phyloP scores from a whole-genome alignment of 352 stramenopile species.

The Hyaloperonospora brassicae region DNA sequence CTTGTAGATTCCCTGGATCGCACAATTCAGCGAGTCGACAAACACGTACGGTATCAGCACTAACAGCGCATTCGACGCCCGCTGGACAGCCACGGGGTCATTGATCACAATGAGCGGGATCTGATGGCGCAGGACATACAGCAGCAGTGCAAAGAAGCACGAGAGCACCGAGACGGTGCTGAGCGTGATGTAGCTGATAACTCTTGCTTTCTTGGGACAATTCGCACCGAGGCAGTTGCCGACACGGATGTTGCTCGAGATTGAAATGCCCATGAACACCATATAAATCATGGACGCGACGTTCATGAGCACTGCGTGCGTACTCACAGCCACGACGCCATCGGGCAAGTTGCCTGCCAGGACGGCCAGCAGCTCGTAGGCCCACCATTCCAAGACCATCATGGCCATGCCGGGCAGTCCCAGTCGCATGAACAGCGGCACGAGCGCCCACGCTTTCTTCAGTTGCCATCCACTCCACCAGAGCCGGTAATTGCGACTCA shows the following conservation, averaged over 20 bases:
- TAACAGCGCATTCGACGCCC: constrained; percentile 43
- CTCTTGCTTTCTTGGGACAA: constrained; percentile 47
- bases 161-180: constrained; percentile 34
- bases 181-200: constrained; percentile 46
- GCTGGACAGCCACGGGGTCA: constrained; percentile 37
- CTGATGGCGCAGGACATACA: constrained; percentile 37
- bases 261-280: constrained; percentile 55
- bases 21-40: constrained; percentile 65
- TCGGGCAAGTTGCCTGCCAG: constrained; percentile 60
- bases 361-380: constrained; percentile 64
- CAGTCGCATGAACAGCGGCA: constrained; percentile 46
- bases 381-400: constrained; percentile 74
- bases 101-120: constrained; percentile 50
- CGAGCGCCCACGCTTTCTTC: constrained; percentile 28
- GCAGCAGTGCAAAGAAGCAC: constrained; percentile 29
- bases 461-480: constrained; percentile 51
- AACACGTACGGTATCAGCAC: constrained; percentile 69
- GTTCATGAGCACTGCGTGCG: constrained; percentile 69
- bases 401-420: constrained; percentile 45
- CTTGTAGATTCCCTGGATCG: constrained; percentile 74
- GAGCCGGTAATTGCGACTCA: constrained; percentile 22
- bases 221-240: constrained; percentile 78
- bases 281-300: constrained; percentile 58
- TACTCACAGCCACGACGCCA: constrained; percentile 61
- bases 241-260: constrained; percentile 70